Conservation (phyloP, 2,329 filamentous ascomycete species). For the Paraconiothyrium brasiliense region DNA sequence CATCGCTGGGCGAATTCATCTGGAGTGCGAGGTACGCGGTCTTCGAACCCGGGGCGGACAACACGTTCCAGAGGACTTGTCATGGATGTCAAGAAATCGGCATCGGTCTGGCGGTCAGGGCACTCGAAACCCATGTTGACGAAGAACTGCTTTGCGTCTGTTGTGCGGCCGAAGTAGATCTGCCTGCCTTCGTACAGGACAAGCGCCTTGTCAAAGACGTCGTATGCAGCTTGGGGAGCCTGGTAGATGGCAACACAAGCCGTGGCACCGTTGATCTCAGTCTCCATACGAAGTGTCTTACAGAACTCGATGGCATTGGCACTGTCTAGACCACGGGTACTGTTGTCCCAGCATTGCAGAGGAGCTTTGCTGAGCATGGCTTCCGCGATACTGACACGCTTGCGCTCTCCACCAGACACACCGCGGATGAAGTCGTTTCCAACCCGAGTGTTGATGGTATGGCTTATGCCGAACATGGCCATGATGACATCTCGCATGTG, state of each 20-base stretch:
- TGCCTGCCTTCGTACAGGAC: conserved; percentile 74
- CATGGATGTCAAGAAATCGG: conserved; percentile 81
- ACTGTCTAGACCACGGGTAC: conserved; percentile 76
- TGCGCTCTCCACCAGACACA: conserved; percentile 79
- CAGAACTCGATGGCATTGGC: conserved; percentile 81
- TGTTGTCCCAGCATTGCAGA: conserved; percentile 81
- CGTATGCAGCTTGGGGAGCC: conserved; percentile 73
- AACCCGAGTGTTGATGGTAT: conserved; percentile 76
- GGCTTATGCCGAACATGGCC: conserved; percentile 78
- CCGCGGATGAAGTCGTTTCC: conserved; percentile 80
- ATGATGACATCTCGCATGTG: conserved; percentile 77
- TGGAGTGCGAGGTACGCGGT: conserved; percentile 58
- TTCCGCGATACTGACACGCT: conserved; percentile 84
- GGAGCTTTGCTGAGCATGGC: conserved; percentile 72
- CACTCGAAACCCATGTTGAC: conserved; percentile 76
- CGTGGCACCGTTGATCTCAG: conserved; percentile 72
- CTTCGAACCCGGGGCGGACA: conserved; percentile 55
- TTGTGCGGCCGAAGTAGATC: conserved; percentile 74
- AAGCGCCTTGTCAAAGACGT: conserved; percentile 74
- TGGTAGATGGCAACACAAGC: conserved; percentile 80
- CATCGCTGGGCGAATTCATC: conserved; percentile 62
- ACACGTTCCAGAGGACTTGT: conserved; percentile 62
- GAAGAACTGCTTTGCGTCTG: conserved; percentile 74
- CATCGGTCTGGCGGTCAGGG: conserved; percentile 75
- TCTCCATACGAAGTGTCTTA: conserved; percentile 73